phyloP scores from a whole-genome alignment of 1,139 yeast genomes.

The Meyerozyma elateridarum region DNA sequence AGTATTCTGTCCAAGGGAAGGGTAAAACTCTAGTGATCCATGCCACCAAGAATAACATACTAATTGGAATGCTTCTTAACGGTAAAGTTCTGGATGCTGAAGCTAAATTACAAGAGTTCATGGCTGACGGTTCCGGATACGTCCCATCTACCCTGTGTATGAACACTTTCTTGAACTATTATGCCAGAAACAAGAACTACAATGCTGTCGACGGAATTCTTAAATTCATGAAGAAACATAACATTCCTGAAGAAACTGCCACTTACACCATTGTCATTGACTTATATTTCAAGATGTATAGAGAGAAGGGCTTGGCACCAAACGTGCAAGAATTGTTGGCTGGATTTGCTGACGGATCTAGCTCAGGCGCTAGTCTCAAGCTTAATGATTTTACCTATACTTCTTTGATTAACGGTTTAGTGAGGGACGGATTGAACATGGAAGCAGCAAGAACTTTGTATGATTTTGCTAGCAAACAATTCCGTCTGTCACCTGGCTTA shows the following conservation, averaged over 20 bases:
- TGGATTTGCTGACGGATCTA: conserved; percentile 28
- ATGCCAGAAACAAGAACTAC: conserved; percentile 28
- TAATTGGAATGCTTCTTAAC: conserved; percentile 33
- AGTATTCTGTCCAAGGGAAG: conserved; percentile 17
- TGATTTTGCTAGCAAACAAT: conserved; percentile 31
- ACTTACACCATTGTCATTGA: conserved; percentile 65
- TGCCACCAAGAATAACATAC: conserved; percentile 31
- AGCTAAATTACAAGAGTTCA: conserved; percentile 23
- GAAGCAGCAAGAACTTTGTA: conserved; percentile 52
- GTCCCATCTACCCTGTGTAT: conserved; percentile 31
- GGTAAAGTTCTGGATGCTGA: conserved; percentile 32
- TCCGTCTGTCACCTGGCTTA: conserved; percentile 33
- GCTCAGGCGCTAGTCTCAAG: conserved; percentile 29
- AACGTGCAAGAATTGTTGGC: conserved; percentile 34
- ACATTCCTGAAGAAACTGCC: conserved; percentile 56
- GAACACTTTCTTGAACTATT: conserved; percentile 33
- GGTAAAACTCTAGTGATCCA: conserved; percentile 23
- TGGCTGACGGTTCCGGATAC: conserved; percentile 22
- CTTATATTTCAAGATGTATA: conserved; percentile 45
- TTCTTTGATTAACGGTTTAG: conserved; percentile 54
- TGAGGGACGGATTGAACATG: conserved; percentile 42
- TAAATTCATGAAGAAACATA: conserved; percentile 31
- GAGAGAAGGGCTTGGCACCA: conserved; percentile 42
- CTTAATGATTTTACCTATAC: conserved; percentile 50
- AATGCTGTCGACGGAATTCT: conserved; percentile 38